Conservation (phyloP, 1,139 yeast species). For the Scheffersomyces insectosa region DNA sequence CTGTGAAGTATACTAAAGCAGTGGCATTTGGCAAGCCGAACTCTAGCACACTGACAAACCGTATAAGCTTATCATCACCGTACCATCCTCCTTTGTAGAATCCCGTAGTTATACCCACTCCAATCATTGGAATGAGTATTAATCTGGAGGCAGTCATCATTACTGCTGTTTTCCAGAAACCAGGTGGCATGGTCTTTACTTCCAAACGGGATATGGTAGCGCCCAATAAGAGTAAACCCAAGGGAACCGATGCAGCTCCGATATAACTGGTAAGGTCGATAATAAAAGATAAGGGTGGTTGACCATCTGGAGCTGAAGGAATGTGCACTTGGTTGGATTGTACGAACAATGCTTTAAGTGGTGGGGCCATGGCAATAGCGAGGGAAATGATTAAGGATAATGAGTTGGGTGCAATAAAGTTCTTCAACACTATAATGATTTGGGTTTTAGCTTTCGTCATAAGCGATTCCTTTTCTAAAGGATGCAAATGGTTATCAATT, state of each 20-base stretch:
- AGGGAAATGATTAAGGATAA: constrained; percentile 62
- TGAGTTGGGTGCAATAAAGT: constrained; percentile 72
- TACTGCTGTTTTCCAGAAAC: constrained; percentile 65
- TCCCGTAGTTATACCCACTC: constrained; percentile 48
- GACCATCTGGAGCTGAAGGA: constrained; percentile 76
- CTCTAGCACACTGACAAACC: constrained; percentile 72
- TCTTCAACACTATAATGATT: constrained; percentile 34
- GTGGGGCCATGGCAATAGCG: constrained; percentile 78
- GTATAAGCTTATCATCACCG: constrained; percentile 48
- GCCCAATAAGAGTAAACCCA: constrained; percentile 79
- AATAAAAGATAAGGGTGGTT: constrained; percentile 79
- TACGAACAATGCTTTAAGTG: constrained; percentile 80
- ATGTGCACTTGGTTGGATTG: constrained; percentile 22
- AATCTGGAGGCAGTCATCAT: constrained; percentile 36
- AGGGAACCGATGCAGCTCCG: constrained; percentile 87
- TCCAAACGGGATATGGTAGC: constrained; percentile 80
- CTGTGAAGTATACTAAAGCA: constrained; percentile 77
- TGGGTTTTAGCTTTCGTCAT: constrained; percentile 4
- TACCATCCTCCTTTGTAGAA: constrained; percentile 47
- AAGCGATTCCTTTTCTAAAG: not conserved
- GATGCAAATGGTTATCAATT: not conserved
- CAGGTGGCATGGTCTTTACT: constrained; percentile 58
- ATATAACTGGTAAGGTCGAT: constrained; percentile 79
- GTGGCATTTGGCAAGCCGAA: constrained; percentile 89
- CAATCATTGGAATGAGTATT: constrained; percentile 43